phyloP scores from a whole-genome alignment of 192 early-diverging fungal genomes.

The Entomortierella lignicola region DNA sequence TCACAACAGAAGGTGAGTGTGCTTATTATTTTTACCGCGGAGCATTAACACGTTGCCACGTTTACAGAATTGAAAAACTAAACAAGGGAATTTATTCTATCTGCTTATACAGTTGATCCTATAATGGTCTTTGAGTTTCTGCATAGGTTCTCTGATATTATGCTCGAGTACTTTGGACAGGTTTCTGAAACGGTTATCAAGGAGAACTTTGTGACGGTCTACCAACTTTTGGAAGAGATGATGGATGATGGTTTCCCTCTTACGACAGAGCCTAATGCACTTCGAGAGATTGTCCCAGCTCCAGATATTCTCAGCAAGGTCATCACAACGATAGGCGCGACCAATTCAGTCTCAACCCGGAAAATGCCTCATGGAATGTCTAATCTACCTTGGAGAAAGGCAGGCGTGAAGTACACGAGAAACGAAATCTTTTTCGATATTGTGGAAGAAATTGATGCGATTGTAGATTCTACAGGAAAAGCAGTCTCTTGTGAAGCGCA shows the following conservation, averaged over 20 bases:
- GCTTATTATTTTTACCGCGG: not conserved
- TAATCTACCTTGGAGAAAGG: constrained; percentile 87
- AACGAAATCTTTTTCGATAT: constrained; percentile 98
- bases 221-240: constrained; percentile 94
- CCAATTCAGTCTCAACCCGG: constrained; percentile 47
- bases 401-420: constrained; percentile 86
- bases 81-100: too few species aligned
- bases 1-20: constrained; percentile 76
- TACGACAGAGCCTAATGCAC: constrained; percentile 87
- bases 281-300: constrained; percentile 88
- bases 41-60: not conserved
- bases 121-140: constrained; percentile 88
- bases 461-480: constrained; percentile 78
- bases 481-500: constrained; percentile 82
- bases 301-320: constrained; percentile 89
- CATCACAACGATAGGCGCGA: constrained; percentile 83
- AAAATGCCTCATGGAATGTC: constrained; percentile 75
- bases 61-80: too few species aligned
- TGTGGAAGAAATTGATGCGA: constrained; percentile 88
- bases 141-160: constrained; percentile 80
- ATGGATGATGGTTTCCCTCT: constrained; percentile 91
- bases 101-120: constrained; percentile 70
- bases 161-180: constrained; percentile 86
- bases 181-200: constrained; percentile 86
- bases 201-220: constrained; percentile 94